Evolutionary conservation across 768 basidiomycete species (phyloP), one percentile per base, ranked within the genome.

Genomic region (Auricularia sp.): DNA sequence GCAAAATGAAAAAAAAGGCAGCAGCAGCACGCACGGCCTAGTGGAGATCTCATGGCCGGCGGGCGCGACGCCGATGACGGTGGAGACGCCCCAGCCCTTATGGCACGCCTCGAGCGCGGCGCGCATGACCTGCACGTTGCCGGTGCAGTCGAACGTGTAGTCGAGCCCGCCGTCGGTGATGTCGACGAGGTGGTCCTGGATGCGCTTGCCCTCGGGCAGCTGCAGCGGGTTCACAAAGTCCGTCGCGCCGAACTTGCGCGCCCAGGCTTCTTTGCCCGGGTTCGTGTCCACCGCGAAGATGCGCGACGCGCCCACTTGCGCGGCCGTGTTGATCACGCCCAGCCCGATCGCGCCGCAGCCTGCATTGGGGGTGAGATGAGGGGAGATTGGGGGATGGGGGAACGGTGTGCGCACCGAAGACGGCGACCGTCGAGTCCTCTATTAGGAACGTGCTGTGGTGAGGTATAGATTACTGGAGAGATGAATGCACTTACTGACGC

Each of bases 1-100:
- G 16, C 18, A 43, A 10, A 65, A 43, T 23, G 35, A 63, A 61
- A 59, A 63, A 61, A 61, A 65, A 72, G 72, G 76, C 6, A 29
- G 16, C 7, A 39, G 60, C 3, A 62, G 18, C 39, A 77, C 88
- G 74, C 71, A 90, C 83, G 93, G 93, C 67, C 93, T 80, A 44
- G 93, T 95, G 11, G 88, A 83, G 67, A 95, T 93, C 76, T 98
- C 97, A 71, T 97, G 87, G 6, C 97, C 97, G 21, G 97, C 93
- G 29, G 94, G 93, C 3, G 97, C 97, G 51, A 99, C 97, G 66
- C 96, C 96, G 66, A 99, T 98, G 68, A 99, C 74, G 64, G 92
- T 98, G 64, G 87, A 92, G 53, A 98, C 88, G 69, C 97, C 97
- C 97, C 97, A 99, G 14, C 97, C 97, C 74, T 98, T 98, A 77